Percentiles rank a stretch among this genome's conserved stretches.
These are phyloP conservation scores for Coemansia sp. DNA, from an alignment of 192 early-diverging fungal genomes.

Conservation along the genomic window DNA sequence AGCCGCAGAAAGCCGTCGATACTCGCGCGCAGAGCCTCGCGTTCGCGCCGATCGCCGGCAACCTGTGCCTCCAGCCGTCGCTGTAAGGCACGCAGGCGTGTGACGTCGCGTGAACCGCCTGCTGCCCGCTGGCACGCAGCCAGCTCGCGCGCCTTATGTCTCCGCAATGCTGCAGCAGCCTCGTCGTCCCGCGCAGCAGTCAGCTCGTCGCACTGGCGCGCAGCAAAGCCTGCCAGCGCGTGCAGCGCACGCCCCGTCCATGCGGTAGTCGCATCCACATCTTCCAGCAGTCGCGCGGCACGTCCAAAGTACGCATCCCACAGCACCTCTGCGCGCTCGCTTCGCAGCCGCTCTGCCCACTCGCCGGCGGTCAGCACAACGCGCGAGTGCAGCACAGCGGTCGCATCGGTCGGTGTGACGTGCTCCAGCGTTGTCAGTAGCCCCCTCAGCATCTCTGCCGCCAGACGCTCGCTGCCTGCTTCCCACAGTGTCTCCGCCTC, in stretches of 20 bases:
- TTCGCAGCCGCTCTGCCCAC: constrained; percentile 45
- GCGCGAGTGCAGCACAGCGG: constrained; percentile 39
- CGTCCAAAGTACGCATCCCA: constrained; percentile 51
- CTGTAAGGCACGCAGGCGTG: constrained; percentile 24
- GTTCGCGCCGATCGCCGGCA: constrained; percentile 36
- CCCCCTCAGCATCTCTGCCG: constrained; percentile 39
- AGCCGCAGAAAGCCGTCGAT: constrained; percentile 42
- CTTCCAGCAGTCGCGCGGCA: constrained; percentile 34
- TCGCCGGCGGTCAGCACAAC: constrained; percentile 42
- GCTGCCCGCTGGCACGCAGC: constrained; percentile 35
- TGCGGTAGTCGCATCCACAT: constrained; percentile 21
- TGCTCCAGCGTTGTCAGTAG: constrained; percentile 5
- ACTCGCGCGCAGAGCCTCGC: constrained; percentile 18
- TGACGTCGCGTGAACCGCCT: constrained; percentile 7
- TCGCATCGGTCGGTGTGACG: constrained; percentile 5
- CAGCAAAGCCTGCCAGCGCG: constrained; percentile 44
- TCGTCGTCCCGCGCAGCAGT: constrained; percentile 32
- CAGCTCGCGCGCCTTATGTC: constrained; percentile 44
- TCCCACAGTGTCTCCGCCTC: constrained; percentile 54
- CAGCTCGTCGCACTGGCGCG: constrained; percentile 46
- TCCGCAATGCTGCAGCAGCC: constrained; percentile 34
- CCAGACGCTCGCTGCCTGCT: constrained; percentile 30
- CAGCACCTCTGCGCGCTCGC: constrained; percentile 41
- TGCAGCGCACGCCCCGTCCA: constrained; percentile 51
- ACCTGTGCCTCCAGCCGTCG: constrained; percentile 42